These are phyloP conservation scores for Aspergillus felis DNA, from an alignment of 2,329 filamentous ascomycete genomes.

Conservation along the genomic window DNA sequence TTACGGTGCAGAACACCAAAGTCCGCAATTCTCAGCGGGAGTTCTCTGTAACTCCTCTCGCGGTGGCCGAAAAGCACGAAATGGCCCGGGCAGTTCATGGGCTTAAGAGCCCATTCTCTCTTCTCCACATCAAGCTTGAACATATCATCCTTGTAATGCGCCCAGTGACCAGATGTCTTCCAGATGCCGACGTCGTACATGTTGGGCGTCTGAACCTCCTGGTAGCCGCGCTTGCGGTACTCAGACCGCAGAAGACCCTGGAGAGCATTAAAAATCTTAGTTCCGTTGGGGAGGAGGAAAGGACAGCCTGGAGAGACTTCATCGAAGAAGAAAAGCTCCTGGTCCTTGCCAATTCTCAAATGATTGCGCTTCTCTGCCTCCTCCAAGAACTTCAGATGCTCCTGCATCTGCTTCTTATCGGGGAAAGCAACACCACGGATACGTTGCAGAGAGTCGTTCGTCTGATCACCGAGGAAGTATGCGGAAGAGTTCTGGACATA, in stretches of 20 bases:
- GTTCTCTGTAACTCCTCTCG: conserved; percentile 80
- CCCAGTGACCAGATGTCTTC: conserved; percentile 95
- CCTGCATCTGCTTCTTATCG: conserved; percentile 90
- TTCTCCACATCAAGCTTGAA: conserved; percentile 80
- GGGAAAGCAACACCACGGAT: conserved; percentile 97
- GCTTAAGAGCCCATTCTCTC: conserved; percentile 80
- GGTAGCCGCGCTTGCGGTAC: conserved; percentile 90
- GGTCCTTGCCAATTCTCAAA: conserved; percentile 86
- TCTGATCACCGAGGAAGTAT: conserved; percentile 91
- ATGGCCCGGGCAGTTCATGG: conserved; percentile 98
- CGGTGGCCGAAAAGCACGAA: conserved; percentile 82
- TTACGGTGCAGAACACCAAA: conserved; percentile 95
- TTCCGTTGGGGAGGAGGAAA: conserved; percentile 90
- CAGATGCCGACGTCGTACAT: conserved; percentile 93
- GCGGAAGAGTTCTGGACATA: conserved; percentile 63
- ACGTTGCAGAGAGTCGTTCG: conserved; percentile 91
- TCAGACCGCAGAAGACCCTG: conserved; percentile 76
- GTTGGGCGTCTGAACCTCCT: conserved; percentile 92
- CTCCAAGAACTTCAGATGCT: conserved; percentile 91
- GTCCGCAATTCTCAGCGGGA: conserved; percentile 90
- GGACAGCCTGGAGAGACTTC: conserved; percentile 87
- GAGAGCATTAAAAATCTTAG: conserved; percentile 87
- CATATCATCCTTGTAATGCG: conserved; percentile 94
- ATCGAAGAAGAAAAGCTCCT: conserved; percentile 97
- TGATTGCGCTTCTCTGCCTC: conserved; percentile 98